A percentile compares a stretch with the other conserved stretches of the same genome.
Conservation (phyloP, 164 flowering plant genomes). For the Magnolia changhungtana region DNA sequence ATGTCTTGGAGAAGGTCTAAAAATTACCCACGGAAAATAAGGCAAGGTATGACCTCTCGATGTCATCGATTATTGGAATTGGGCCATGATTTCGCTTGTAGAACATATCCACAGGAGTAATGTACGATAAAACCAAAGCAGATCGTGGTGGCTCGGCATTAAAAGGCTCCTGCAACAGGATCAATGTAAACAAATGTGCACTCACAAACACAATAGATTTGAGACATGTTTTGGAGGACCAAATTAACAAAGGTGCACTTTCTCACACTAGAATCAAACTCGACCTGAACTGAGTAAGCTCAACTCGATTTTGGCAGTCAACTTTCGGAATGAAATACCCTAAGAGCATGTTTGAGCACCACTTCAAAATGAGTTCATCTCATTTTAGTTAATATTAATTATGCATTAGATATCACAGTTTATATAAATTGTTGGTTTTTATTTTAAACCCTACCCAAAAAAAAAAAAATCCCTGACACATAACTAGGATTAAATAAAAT, state of each 20-base stretch:
- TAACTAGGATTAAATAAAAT: no score
- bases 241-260: neutral
- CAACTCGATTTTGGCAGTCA: neutral
- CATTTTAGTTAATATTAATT: no score
- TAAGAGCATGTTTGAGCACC: no score
- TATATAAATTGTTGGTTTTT: no score
- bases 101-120: constrained; percentile 91
- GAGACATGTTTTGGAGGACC: neutral
- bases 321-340: no score
- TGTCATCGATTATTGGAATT: constrained; percentile 82
- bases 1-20: neutral
- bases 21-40: neutral
- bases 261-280: neutral
- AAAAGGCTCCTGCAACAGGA: constrained; percentile 73
- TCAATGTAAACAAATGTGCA: neutral
- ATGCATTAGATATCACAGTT: no score
- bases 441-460: no score
- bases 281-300: neutral
- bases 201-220: neutral
- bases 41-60: constrained; percentile 51
- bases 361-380: no score
- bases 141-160: constrained; percentile 94
- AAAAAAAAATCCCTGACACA: no score
- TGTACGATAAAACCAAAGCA: constrained; percentile 67
- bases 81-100: constrained; percentile 99